Base-by-base conservation (phyloP, 108 stramenopile species). In the Nannochloropsis oceanica region DNA sequence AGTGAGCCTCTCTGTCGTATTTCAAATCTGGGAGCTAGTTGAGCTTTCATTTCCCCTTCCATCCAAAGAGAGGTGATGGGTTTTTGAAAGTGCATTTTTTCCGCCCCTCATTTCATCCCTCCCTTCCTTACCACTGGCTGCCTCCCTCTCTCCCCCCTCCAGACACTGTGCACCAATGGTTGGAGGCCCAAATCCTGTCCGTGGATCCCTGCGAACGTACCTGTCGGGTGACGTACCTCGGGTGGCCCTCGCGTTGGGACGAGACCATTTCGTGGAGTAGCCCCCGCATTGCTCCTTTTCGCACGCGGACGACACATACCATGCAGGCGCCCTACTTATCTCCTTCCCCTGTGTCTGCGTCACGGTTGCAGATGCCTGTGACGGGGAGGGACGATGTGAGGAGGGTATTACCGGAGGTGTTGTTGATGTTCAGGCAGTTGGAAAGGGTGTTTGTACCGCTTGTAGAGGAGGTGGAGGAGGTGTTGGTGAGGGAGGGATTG, bases 171-270 rank as follows among this genome's bases (percentile, higher is more conserved):
- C 93, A 96, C 88, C 96, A 97, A 83, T 92, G 98, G 98, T 86
- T 99, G 20, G 98, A 99, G 88, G 97, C 98, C 9, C 97, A 96
- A 14, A 88, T 99, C 34, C 93, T 97, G 82, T 94, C 96, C 44
- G 91, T 97, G 50, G 90, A 94, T 25, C 27, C 86, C 25, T 94
- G 93, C 95, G 27, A 2, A 3, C 59, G 59, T n/a, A 73, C 59
- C 59, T 73, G 59, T n/a, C 88, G 93, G 25, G 93, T 99, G 79
- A 96, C 97, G 89, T 99, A 99, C 94, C 96, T 97, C 89, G 98
- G 98, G 43, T 99, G 98, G 98, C 97, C 98, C 1, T 91, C 93
- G 44, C 93, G 97, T 14, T 99, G 98, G 98, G 97, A 99, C 91
- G 98, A 99, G 44, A 26, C 26, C 25, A 43, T 83, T 5, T 12